Evolutionary conservation across 306 rosid genomes (phyloP).

Genomic region (Pyrus bretschneideri): DNA sequence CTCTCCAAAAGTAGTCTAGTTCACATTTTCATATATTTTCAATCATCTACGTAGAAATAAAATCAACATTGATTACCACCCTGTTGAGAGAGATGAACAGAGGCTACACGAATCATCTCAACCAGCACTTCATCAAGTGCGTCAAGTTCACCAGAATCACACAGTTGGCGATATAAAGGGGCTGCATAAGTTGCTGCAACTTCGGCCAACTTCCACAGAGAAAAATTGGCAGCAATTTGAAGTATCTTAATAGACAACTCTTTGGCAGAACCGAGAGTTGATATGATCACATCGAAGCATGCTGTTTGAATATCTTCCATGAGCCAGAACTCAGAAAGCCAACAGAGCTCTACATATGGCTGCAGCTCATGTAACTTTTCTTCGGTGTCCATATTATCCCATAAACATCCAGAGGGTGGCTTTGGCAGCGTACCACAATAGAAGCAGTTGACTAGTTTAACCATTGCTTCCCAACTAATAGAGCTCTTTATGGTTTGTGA

Average conservation of each 20-base stretch:
- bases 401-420: conserved; percentile 69
- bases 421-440: conserved; percentile 57
- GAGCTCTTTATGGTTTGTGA: conserved; percentile 49
- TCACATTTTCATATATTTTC: background rate
- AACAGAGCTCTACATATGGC: conserved; percentile 69
- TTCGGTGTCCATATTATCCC: conserved; percentile 63
- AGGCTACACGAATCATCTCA: conserved; percentile 58
- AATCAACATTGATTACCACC: conserved; percentile 9
- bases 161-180: conserved; percentile 61
- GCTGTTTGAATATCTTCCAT: conserved; percentile 53
- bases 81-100: conserved; percentile 50
- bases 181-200: conserved; percentile 55
- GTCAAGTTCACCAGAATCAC: conserved; percentile 66
- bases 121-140: conserved; percentile 55
- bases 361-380: conserved; percentile 53
- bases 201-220: conserved; percentile 63
- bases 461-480: conserved; percentile 72
- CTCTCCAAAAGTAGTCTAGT: background rate
- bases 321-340: conserved; percentile 79
- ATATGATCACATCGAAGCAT: conserved; percentile 49
- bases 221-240: conserved; percentile 48
- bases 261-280: conserved; percentile 50
- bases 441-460: conserved; percentile 60
- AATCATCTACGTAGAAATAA: background rate
- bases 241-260: conserved; percentile 46